A percentile compares a stretch with the other conserved stretches of the same genome.
These are phyloP conservation scores for Cryptomeria japonica DNA, from an alignment of 75 land plant species.

Conservation along the genomic window DNA sequence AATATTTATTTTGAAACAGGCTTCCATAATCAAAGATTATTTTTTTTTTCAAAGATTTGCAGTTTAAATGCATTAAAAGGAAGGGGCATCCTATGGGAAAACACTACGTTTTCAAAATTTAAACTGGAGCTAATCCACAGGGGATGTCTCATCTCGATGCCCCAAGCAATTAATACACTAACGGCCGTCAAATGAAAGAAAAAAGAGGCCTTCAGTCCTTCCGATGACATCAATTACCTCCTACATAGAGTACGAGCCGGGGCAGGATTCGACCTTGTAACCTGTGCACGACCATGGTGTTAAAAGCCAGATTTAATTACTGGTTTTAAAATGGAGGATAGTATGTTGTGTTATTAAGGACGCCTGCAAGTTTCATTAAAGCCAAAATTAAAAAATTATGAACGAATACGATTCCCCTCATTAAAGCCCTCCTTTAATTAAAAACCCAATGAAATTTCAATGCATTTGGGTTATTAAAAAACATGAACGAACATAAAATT, in stretches of 20 bases:
- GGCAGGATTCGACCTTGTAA: conserved; percentile 8
- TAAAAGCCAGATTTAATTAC: not conserved
- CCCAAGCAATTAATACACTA: not conserved
- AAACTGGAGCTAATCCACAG: not conserved
- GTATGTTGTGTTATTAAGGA: conserved; percentile 3
- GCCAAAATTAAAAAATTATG: not conserved
- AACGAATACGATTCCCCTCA: conserved; percentile 8
- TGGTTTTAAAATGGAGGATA: not conserved
- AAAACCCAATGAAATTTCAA: not conserved
- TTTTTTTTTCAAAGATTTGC: too few relatives aligned
- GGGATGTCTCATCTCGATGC: not conserved
- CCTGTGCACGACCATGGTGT: not conserved
- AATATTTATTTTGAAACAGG: too few relatives aligned
- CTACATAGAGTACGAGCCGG: not conserved
- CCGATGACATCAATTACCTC: not conserved
- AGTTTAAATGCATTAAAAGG: not conserved
- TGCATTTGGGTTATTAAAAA: not conserved
- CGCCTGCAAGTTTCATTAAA: conserved; percentile 4
- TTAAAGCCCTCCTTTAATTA: conserved; percentile 2
- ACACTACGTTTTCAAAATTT: not conserved
- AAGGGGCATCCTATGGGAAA: not conserved
- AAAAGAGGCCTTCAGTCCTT: not conserved
- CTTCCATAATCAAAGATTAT: too few relatives aligned
- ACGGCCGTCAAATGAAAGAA: not conserved
- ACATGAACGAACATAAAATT: not conserved